These are phyloP conservation scores for Metarhizium album DNA, from an alignment of 2,329 filamentous ascomycete genomes.

Conservation along the genomic window DNA sequence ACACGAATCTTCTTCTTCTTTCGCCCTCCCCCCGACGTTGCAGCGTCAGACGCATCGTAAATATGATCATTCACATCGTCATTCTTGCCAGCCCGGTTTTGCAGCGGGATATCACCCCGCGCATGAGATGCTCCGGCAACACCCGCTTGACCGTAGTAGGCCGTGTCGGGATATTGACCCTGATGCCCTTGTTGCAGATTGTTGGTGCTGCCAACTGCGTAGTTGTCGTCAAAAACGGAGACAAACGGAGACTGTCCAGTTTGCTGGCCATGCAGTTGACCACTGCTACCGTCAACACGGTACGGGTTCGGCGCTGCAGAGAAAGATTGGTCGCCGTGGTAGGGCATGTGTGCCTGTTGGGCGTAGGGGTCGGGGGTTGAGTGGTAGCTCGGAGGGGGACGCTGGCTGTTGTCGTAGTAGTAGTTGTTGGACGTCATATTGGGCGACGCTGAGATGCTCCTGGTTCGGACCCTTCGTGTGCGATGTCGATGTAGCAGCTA, in stretches of 20 bases:
- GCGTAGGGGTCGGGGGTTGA: slow-evolving; percentile 30
- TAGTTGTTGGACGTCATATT: slow-evolving; percentile 55
- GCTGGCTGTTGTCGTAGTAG: slow-evolving; percentile 45
- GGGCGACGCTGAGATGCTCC: slow-evolving; percentile 8
- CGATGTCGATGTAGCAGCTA: neutral
- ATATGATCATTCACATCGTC: slow-evolving; percentile 44
- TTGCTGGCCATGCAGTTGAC: slow-evolving; percentile 16
- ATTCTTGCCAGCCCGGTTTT: slow-evolving; percentile 35
- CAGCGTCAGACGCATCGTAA: slow-evolving; percentile 41
- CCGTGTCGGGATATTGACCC: slow-evolving; percentile 38
- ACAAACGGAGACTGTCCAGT: slow-evolving; percentile 46
- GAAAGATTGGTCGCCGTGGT: slow-evolving; percentile 20
- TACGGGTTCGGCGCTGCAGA: slow-evolving; percentile 10
- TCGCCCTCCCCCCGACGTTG: slow-evolving; percentile 11
- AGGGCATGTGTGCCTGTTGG: slow-evolving; percentile 26
- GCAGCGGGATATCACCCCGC: slow-evolving; percentile 47
- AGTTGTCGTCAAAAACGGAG: slow-evolving; percentile 58
- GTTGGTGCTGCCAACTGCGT: slow-evolving; percentile 41
- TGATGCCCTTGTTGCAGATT: slow-evolving; percentile 22
- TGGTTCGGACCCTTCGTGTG: neutral
- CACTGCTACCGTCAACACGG: slow-evolving; percentile 20
- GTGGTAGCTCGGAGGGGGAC: slow-evolving; percentile 31
- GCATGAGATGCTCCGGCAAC: slow-evolving; percentile 24
- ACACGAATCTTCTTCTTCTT: slow-evolving; percentile 37
- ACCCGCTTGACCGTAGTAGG: slow-evolving; percentile 41